A percentile compares a stretch with the other conserved stretches of the same genome.
These are phyloP conservation scores for Eucalyptus sp. DNA, from an alignment of 345 rosid species.

Conservation along the genomic window DNA sequence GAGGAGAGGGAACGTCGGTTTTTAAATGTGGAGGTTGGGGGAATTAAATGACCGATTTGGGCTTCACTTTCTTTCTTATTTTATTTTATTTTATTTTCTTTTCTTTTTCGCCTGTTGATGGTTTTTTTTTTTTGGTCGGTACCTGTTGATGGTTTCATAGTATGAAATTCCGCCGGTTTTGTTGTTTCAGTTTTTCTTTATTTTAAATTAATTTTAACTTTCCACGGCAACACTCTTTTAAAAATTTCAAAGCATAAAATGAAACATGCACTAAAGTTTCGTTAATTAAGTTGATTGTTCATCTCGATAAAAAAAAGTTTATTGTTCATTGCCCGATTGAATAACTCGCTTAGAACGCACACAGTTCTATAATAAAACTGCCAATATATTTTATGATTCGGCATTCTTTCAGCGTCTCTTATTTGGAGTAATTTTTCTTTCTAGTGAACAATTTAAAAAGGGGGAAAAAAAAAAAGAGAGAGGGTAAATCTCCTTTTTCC, in stretches of 20 bases:
- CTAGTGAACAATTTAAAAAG: neutral
- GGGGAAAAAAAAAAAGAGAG: neutral
- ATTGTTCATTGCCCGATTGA: too few relatives aligned
- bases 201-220: neutral
- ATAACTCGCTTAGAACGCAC: too few relatives aligned
- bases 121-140: too few relatives aligned
- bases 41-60: constrained; percentile 1
- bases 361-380: too few relatives aligned
- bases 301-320: too few relatives aligned
- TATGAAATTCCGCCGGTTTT: neutral
- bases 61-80: neutral
- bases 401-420: neutral
- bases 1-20: constrained; percentile 36
- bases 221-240: neutral
- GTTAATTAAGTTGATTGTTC: too few relatives aligned
- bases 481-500: neutral
- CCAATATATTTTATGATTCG: too few relatives aligned
- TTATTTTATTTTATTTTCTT: neutral
- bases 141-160: neutral
- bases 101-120: neutral
- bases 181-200: neutral
- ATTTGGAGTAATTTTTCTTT: neutral
- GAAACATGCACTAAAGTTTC: neutral
- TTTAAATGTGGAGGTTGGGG: constrained; percentile 42
- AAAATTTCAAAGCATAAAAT: neutral